Percentiles rank a stretch among this genome's conserved stretches.
Conservation (phyloP, 495 filamentous ascomycete species). For the Bacidia rubella region DNA sequence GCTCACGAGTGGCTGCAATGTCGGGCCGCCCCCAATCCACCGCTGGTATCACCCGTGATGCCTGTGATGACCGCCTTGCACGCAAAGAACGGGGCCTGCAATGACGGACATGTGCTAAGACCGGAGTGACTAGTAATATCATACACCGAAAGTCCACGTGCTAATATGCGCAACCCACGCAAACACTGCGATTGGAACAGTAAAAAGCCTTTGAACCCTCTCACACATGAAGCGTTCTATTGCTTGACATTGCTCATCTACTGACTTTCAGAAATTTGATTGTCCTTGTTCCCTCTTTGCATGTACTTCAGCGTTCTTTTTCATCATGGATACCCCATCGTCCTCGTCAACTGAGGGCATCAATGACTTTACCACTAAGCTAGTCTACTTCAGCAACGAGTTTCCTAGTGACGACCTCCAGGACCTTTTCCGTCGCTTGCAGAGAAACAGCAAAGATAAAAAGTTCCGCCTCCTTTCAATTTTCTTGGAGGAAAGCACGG, state of each 20-base stretch:
- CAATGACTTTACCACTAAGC: conserved; percentile 7
- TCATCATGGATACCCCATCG: not conserved
- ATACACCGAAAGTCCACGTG: not conserved
- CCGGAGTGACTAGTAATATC: not conserved
- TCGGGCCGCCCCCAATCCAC: not conserved
- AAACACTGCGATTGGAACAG: not conserved
- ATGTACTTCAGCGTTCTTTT: not conserved
- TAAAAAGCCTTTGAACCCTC: not conserved
- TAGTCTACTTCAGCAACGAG: conserved; percentile 32
- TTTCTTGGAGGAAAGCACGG: conserved; percentile 27
- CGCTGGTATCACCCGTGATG: not conserved
- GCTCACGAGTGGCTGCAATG: not conserved
- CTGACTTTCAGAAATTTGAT: not conserved
- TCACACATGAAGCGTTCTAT: not conserved
- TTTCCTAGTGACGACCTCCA: conserved; percentile 28
- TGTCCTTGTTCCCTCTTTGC: not conserved
- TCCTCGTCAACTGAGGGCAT: not conserved
- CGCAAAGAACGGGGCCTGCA: not conserved
- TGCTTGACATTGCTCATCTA: not conserved
- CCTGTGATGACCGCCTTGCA: not conserved
- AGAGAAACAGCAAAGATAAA: conserved; percentile 28
- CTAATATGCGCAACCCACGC: not conserved
- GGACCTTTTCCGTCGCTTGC: conserved; percentile 28
- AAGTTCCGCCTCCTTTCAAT: conserved; percentile 20
- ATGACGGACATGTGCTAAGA: not conserved